Evolutionary conservation across 495 filamentous ascomycete genomes (phyloP).

Genomic region (Penicillium paxilli): DNA sequence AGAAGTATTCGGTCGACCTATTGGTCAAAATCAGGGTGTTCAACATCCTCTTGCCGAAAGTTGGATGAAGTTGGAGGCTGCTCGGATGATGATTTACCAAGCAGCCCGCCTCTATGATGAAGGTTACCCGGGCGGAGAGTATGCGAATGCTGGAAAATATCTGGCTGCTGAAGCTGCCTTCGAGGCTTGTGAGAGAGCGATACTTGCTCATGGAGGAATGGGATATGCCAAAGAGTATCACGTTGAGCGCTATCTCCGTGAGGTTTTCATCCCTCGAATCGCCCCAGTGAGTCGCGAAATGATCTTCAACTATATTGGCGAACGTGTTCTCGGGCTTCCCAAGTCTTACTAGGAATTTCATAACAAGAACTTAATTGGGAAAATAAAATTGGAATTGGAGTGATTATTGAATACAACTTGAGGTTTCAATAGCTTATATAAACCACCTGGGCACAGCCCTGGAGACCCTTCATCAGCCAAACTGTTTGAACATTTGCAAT

Average conservation of each 20-base stretch:
- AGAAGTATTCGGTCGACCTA: constrained; percentile 65
- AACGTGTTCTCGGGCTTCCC: constrained; percentile 58
- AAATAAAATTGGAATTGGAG: background rate
- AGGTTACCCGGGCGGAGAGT: constrained; percentile 31
- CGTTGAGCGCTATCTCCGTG: constrained; percentile 73
- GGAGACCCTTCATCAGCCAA: no score
- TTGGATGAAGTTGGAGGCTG: constrained; percentile 77
- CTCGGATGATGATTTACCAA: constrained; percentile 74
- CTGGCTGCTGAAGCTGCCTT: constrained; percentile 77
- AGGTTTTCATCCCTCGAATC: constrained; percentile 72
- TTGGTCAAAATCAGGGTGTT: constrained; percentile 73
- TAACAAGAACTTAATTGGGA: background rate
- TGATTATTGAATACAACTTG: background rate
- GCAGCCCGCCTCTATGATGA: constrained; percentile 67
- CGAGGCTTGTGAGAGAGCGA: constrained; percentile 67
- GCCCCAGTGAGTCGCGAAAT: constrained; percentile 76
- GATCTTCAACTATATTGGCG: constrained; percentile 75
- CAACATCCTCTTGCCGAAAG: constrained; percentile 71
- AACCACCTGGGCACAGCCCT: no score
- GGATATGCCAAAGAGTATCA: constrained; percentile 78
- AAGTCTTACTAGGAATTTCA: constrained; percentile 45
- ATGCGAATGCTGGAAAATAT: constrained; percentile 55
- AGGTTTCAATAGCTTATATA: no score
- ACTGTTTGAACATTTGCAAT: no score
- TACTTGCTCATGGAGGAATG: constrained; percentile 71